Evolutionary conservation across 805 yeast species (phyloP), one percentile per base, ranked within the genome.

Genomic region (Suhomyces pyralidae): DNA sequence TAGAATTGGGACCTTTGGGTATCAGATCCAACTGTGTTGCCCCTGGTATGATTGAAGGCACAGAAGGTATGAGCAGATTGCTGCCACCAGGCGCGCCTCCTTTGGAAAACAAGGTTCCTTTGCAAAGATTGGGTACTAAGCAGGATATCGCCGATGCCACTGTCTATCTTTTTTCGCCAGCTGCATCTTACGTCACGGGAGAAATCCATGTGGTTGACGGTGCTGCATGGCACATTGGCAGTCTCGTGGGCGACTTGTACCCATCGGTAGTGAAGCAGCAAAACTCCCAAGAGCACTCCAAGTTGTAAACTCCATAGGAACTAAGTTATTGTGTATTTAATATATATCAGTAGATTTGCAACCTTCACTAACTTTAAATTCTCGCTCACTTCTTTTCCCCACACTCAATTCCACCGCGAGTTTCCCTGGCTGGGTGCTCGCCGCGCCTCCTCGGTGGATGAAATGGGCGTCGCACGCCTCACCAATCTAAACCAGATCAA

Each of bases 1-100:
- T 91, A 5, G 98, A 92, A 70, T 76, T 90, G 51, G 97, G 97
- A 1, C 96, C 97, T 2, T 66, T 89, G 51, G 97, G 97, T 5
- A 80, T 92, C 44, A 80, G 94, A 52, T 80, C 84, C 45, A 92
- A 93, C 67, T 83, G 88, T 62, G 81, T 92, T 60, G 97, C 97
- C 2, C 98, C 98, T 0, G 97, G 98, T 15, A 85, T 90, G 7
- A 92, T 92, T 61, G 89, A 70, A 5, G 88, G 83, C 20, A 93
- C 97, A 5, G 97, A 92, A 69, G 97, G 97, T 5, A 77, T 85
- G 70, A 78, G 81, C 42, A 78, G 96, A 56, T 78, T 93, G 54
- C 68, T 80, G 74, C 54, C 80, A 19, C 69, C 76, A 20, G 71
- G 75, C 19, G 67, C 64, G 2, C 55, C 51, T 7, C 69, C 76